Evolutionary conservation across 2,329 filamentous ascomycete genomes (phyloP).

Genomic region (Fusarium penzigii): DNA sequence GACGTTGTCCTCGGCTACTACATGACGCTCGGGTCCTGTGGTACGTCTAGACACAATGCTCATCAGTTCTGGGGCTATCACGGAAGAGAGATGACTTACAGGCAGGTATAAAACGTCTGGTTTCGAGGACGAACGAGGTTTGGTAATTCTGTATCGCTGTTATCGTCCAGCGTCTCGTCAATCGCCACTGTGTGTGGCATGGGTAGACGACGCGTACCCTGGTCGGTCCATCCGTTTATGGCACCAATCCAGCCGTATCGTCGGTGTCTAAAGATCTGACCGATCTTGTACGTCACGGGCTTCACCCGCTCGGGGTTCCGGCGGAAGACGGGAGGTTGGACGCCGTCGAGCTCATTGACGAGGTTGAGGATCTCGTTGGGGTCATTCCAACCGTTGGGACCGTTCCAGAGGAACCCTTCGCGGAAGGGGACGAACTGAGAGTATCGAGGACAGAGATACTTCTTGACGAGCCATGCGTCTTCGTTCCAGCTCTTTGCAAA

Average conservation of each 20-base stretch:
- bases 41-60: slow-evolving; percentile 28
- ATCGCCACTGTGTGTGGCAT: slow-evolving; percentile 29
- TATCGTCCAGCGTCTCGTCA: slow-evolving; percentile 28
- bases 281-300: slow-evolving; percentile 61
- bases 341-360: slow-evolving; percentile 48
- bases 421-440: slow-evolving; percentile 40
- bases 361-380: slow-evolving; percentile 32
- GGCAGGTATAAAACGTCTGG: slow-evolving; percentile 72
- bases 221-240: slow-evolving; percentile 83
- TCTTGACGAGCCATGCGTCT: slow-evolving; percentile 71
- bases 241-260: slow-evolving; percentile 79
- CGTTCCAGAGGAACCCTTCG: slow-evolving; percentile 29
- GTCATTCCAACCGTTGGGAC: slow-evolving; percentile 30
- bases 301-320: slow-evolving; percentile 27
- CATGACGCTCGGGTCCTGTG: slow-evolving; percentile 35
- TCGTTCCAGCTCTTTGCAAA: slow-evolving; percentile 48
- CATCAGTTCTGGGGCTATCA: slow-evolving; percentile 5
- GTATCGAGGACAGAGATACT: slow-evolving; percentile 64
- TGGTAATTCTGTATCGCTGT: slow-evolving; percentile 30
- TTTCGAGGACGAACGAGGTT: slow-evolving; percentile 30
- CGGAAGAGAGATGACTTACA: slow-evolving; percentile 60
- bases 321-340: slow-evolving; percentile 38
- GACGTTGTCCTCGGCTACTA: slow-evolving; percentile 72
- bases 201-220: slow-evolving; percentile 33
- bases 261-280: slow-evolving; percentile 81